Percentiles rank a stretch among this genome's conserved stretches.
These are phyloP conservation scores for Conticribra guillardii DNA, from an alignment of 108 stramenopile genomes.

Conservation along the genomic window DNA sequence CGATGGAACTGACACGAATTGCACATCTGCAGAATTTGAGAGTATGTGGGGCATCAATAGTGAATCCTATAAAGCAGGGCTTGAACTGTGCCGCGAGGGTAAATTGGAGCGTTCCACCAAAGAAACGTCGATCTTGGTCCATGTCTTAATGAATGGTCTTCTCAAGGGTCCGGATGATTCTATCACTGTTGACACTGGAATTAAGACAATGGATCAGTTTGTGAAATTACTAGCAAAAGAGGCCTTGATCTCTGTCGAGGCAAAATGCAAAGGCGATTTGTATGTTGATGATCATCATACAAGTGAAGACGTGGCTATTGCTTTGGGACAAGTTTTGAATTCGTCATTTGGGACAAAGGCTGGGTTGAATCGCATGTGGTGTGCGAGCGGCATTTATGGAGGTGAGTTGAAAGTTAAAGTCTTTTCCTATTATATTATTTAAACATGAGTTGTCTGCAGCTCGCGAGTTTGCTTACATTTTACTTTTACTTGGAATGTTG, in stretches of 20 bases:
- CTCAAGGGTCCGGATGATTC: slow-evolving; percentile 12
- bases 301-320: slow-evolving; percentile 94
- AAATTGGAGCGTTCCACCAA: slow-evolving; percentile 74
- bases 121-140: slow-evolving; percentile 78
- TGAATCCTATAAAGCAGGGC: slow-evolving; percentile 48
- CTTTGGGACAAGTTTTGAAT: slow-evolving; percentile 88
- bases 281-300: slow-evolving; percentile 98
- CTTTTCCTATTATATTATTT: not conserved
- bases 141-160: slow-evolving; percentile 58
- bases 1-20: slow-evolving; percentile 61
- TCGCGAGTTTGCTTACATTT: not conserved
- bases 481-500: not conserved
- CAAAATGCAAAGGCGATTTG: slow-evolving; percentile 87
- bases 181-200: slow-evolving; percentile 75
- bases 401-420: not conserved
- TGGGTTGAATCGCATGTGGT: slow-evolving; percentile 91
- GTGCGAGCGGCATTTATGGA: slow-evolving; percentile 37
- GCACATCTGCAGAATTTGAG: slow-evolving; percentile 22
- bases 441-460: too few species aligned
- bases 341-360: slow-evolving; percentile 85
- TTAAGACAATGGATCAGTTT: slow-evolving; percentile 85
- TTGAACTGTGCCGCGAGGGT: slow-evolving; percentile 58
- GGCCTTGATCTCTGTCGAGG: slow-evolving; percentile 69
- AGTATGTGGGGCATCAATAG: slow-evolving; percentile 57
- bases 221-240: slow-evolving; percentile 65